Evolutionary conservation across 192 early-diverging fungal genomes (phyloP).

Genomic region (Gonapodya prolifera): DNA sequence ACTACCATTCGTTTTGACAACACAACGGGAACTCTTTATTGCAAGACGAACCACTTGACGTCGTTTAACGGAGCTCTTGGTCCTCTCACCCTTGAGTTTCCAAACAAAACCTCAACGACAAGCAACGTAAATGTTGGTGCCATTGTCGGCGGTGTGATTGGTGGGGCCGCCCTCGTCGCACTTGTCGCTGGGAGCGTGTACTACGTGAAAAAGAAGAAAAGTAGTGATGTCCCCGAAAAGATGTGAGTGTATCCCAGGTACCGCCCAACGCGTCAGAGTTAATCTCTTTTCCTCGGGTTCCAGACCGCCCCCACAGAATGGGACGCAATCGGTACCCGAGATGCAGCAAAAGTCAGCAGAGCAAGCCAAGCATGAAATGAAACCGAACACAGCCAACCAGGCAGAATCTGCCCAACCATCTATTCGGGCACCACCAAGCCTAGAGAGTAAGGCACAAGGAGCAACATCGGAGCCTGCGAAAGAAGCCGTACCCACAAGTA

Average conservation of each 20-base stretch:
- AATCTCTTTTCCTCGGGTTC: background rate
- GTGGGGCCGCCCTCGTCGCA: background rate
- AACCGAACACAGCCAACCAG: background rate
- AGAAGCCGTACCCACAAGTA: too few species aligned
- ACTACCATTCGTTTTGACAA: background rate
- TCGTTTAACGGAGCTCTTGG: background rate
- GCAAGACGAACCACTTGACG: background rate
- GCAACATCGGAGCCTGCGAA: background rate
- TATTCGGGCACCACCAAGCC: background rate
- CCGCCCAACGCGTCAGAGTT: background rate
- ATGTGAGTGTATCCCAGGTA: background rate
- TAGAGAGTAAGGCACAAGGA: background rate
- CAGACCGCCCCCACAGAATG: background rate
- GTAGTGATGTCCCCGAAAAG: background rate
- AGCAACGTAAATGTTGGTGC: background rate
- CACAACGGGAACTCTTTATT: background rate
- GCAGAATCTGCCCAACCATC: background rate
- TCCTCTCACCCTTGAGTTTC: background rate
- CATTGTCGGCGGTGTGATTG: background rate
- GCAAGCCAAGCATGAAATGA: background rate
- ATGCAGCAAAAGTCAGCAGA: background rate
- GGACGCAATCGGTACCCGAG: background rate
- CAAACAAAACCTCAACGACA: background rate
- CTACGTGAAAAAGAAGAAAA: background rate
- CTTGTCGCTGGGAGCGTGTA: background rate